Conservation (phyloP, 139 green algal genomes). For the Marvania coccoides region DNA sequence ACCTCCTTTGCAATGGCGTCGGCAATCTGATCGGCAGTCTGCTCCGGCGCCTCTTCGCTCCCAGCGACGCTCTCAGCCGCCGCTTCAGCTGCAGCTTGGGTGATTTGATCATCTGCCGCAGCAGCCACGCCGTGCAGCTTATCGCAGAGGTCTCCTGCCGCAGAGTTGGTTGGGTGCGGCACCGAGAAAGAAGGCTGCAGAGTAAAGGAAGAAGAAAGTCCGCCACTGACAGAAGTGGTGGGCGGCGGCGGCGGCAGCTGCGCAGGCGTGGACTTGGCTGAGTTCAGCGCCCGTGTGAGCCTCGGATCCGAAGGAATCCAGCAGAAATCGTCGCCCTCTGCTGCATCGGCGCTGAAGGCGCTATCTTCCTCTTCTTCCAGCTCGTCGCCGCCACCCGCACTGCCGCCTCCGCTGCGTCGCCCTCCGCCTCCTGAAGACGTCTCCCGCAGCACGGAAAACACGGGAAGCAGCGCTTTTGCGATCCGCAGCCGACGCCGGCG, state of each 20-base stretch:
- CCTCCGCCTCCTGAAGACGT: not conserved
- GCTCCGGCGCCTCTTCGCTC: not conserved
- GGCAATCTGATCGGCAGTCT: not conserved
- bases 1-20: not conserved
- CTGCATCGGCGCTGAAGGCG: not conserved
- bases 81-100: not conserved
- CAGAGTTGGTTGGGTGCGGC: constrained; percentile 9
- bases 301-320: not conserved
- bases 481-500: constrained; percentile 27
- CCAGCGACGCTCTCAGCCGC: not conserved
- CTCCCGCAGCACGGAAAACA: constrained; percentile 1
- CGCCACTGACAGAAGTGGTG: too few species aligned
- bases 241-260: not conserved
- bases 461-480: constrained; percentile 24
- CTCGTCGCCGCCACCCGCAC: not conserved
- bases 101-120: not conserved
- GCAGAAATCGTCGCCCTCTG: not conserved
- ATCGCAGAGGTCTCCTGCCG: not conserved
- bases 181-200: too few species aligned
- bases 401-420: not conserved
- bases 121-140: not conserved
- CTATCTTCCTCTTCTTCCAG: not conserved
- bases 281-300: not conserved
- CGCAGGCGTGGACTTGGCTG: not conserved
- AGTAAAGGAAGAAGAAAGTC: not conserved